Conservation (phyloP, 352 stramenopile genomes). For the Phytophthora multivora region DNA sequence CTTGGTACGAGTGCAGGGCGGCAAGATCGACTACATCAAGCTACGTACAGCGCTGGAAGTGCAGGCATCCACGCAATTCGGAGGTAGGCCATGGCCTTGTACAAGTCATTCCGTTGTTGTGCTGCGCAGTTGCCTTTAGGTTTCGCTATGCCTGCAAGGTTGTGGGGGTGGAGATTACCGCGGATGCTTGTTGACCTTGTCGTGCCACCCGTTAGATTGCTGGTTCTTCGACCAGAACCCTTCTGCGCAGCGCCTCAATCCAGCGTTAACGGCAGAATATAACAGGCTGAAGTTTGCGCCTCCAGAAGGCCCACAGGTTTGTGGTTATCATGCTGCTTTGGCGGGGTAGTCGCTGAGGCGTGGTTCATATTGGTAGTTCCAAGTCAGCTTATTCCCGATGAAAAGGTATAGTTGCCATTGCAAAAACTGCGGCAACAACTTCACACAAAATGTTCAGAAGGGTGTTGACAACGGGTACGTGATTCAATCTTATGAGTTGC, state of each 20-base stretch:
- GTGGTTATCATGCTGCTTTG: not conserved
- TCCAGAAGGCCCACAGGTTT: slow-evolving; percentile 76
- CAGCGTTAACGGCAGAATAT: slow-evolving; percentile 47
- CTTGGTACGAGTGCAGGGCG: slow-evolving; percentile 31
- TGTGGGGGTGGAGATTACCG: not conserved
- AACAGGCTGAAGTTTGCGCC: slow-evolving; percentile 72
- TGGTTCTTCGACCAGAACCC: slow-evolving; percentile 89
- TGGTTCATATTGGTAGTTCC: slow-evolving; percentile 54
- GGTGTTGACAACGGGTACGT: slow-evolving; percentile 87
- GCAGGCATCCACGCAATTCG: slow-evolving; percentile 44
- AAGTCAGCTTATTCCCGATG: slow-evolving; percentile 86
- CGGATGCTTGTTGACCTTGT: slow-evolving; percentile 28
- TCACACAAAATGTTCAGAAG: slow-evolving; percentile 84
- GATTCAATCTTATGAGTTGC: not conserved
- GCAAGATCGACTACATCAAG: slow-evolving; percentile 75
- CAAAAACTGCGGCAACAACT: slow-evolving; percentile 59
- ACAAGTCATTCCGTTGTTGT: not conserved
- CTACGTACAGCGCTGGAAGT: slow-evolving; percentile 65
- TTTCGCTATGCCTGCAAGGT: not conserved
- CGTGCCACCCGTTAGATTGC: slow-evolving; percentile 57
- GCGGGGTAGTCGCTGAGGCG: not conserved
- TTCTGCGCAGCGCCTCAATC: slow-evolving; percentile 37
- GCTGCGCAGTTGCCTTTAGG: slow-evolving; percentile 13
- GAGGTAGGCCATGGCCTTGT: slow-evolving; percentile 39
- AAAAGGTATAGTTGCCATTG: slow-evolving; percentile 85